phyloP scores from a whole-genome alignment of 371 early-diverging fungal species.

The Apophysomyces trapeziformis region DNA sequence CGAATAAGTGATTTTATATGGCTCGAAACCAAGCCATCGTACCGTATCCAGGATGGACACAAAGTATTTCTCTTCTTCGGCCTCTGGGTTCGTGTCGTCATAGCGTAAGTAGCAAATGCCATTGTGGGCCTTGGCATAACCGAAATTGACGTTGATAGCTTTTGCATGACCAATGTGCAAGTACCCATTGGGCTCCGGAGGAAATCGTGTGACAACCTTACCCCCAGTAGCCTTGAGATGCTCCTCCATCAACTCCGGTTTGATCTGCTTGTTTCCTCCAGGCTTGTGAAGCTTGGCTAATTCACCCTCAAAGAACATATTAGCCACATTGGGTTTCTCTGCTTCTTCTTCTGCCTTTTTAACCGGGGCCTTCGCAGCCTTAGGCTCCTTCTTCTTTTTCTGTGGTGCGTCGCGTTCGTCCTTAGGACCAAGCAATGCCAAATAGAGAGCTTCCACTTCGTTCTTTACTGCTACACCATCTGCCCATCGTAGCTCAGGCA shows the following conservation, averaged over 20 bases:
- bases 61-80: conserved; percentile 98
- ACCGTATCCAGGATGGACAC: conserved; percentile 95
- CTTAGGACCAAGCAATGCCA: conserved; percentile 90
- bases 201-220: conserved; percentile 98
- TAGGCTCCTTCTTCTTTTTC: conserved; percentile 69
- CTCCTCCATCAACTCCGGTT: conserved; percentile 86
- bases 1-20: conserved; percentile 95
- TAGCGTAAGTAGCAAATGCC: conserved; percentile 97
- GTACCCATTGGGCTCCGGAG: conserved; percentile 99
- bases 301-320: conserved; percentile 90
- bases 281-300: conserved; percentile 94
- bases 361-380: conserved; percentile 34
- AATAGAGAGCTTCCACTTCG: conserved; percentile 83
- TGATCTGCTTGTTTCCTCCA: conserved; percentile 98
- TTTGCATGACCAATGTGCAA: conserved; percentile 99
- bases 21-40: conserved; percentile 98
- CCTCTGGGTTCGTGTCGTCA: conserved; percentile 99
- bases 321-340: conserved; percentile 44
- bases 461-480: conserved; percentile 85
- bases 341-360: conserved; percentile 49
- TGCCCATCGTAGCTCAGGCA: conserved; percentile 87
- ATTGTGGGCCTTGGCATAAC: conserved; percentile 92
- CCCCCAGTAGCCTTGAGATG: conserved; percentile 97
- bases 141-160: conserved; percentile 99
- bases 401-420: conserved; percentile 90